A percentile compares a stretch with the other conserved stretches of the same genome.
Conservation (phyloP, 1,284 basidiomycete genomes). For the Fomes fomentarius region DNA sequence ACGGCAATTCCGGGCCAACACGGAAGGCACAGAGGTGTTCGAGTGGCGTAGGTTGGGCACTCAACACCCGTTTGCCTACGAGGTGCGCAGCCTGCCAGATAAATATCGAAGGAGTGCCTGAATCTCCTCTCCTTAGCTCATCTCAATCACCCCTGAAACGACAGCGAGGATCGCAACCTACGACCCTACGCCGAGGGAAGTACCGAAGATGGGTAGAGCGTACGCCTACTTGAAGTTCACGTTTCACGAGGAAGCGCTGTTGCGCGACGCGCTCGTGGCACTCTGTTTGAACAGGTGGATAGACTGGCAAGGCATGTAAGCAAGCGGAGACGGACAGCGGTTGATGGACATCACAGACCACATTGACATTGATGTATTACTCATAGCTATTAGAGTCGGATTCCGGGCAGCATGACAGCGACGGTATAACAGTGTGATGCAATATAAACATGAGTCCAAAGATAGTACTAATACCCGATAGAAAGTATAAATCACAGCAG, state of each 20-base stretch:
- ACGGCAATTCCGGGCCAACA: conserved; percentile 58
- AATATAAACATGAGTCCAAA: conserved; percentile 14
- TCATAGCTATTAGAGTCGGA: conserved; percentile 13
- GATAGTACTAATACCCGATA: conserved; percentile 11
- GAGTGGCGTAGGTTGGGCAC: conserved; percentile 63
- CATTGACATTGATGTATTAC: conserved; percentile 22
- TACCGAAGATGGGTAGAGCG: conserved; percentile 57
- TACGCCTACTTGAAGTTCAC: conserved; percentile 65
- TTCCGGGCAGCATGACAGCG: conserved; percentile 9
- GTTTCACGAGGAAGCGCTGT: conserved; percentile 59
- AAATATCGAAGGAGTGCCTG: not conserved
- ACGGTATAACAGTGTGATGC: conserved; percentile 9
- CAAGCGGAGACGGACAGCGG: conserved; percentile 6
- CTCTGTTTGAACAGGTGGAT: conserved; percentile 76
- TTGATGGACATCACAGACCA: conserved; percentile 19
- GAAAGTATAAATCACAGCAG: conserved; percentile 22
- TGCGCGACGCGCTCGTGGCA: conserved; percentile 66
- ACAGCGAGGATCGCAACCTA: conserved; percentile 55
- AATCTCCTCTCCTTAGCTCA: conserved; percentile 7
- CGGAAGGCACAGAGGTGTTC: conserved; percentile 46
- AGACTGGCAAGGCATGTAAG: conserved; percentile 50
- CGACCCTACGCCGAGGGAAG: conserved; percentile 47
- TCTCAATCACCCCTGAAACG: conserved; percentile 29
- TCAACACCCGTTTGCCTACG: conserved; percentile 49
- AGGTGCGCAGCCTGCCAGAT: conserved; percentile 44